Conservation (phyloP, 208 protist species). For the Crithidia sp. region DNA sequence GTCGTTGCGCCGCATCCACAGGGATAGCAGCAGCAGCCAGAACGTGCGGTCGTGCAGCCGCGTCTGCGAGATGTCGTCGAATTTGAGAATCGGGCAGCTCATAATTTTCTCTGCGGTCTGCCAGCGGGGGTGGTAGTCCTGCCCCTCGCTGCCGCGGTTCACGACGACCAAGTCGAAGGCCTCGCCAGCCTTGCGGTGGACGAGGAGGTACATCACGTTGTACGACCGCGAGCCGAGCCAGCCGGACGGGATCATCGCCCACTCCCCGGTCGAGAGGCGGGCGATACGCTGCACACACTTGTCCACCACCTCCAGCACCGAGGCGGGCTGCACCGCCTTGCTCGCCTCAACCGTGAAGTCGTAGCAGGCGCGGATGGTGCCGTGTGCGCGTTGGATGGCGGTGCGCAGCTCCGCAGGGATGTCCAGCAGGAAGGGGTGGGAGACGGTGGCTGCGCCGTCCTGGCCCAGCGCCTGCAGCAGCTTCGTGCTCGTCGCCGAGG, state of each 20-base stretch:
- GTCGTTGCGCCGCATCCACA: conserved; percentile 74
- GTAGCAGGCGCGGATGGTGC: conserved; percentile 39
- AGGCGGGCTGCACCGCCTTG: conserved; percentile 32
- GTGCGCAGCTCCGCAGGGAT: conserved; percentile 34
- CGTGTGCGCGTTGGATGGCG: conserved; percentile 53
- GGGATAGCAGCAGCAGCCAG: conserved; percentile 74
- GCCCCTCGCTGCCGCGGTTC: conserved; percentile 57
- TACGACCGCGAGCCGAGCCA: conserved; percentile 45
- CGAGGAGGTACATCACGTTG: conserved; percentile 56
- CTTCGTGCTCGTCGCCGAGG: conserved; percentile 20
- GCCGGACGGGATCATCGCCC: conserved; percentile 54
- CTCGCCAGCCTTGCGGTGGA: conserved; percentile 35
- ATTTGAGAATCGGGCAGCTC: conserved; percentile 49
- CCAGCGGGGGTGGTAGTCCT: conserved; percentile 69
- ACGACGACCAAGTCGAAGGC: conserved; percentile 58
- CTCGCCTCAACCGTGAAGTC: conserved; percentile 39
- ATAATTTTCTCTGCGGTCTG: conserved; percentile 65
- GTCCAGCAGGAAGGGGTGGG: conserved; percentile 40
- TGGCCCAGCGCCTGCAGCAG: conserved; percentile 37
- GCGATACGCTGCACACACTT: conserved; percentile 34
- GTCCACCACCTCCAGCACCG: conserved; percentile 40
- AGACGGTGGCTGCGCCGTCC: conserved; percentile 29
- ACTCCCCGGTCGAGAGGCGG: conserved; percentile 52
- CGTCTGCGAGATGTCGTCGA: conserved; percentile 42
- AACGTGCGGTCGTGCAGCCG: conserved; percentile 58